Evolutionary conservation across 2,329 filamentous ascomycete genomes (phyloP), one percentile per base, ranked within the genome.

Genomic region (Fusarium verticillioides): DNA sequence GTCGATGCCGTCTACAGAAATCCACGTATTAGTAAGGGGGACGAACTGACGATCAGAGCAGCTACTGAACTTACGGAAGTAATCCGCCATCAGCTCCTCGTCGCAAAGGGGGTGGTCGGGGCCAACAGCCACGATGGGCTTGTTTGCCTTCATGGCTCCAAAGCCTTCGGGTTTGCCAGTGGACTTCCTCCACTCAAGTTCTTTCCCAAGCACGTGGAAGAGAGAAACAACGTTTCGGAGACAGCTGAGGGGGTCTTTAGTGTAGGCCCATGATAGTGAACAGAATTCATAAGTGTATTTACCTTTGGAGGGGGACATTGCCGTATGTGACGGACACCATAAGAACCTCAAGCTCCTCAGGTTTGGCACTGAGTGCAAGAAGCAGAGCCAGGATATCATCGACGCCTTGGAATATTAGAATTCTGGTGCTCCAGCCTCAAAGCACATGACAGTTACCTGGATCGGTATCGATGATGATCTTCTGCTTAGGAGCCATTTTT

Each of bases 391-490:
- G 87, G 60, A 96, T 88, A 87, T 99, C 96, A 84, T 99, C 96
- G 76, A 96, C 93, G 72, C 96, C 95, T 82, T 54, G 58, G 32
- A 13, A 10, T 9, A 21, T 78, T 47, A 77, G 72, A 37, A 16
- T 4, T 2, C 1, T 13, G 10, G 18, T 16, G 9, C 8, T 11
- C 18, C 9, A 15, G 36, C 21, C 13, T 8, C 16, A 21, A 15
- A n/a, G 16, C 4, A 28, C 16, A 4, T 10, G 34, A 39, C 7
- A 74, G 81, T 75, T 86, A 94, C 95, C 84, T 75, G 96, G 96
- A 81, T 98, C 96, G 5, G 96, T 98, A 80, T 99, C 96, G 78
- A 99, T 96, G 78, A 99, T 98, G 76, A 99, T 92, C 78, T 92
- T 91, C 78, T 89, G 90, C 77, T 90, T 90, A 34, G 91, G 88